Percentiles rank a stretch among this genome's conserved stretches.
Evolutionary conservation across 108 stramenopile genomes (phyloP).

Genomic region (Pseudonitzschia multistriata): DNA sequence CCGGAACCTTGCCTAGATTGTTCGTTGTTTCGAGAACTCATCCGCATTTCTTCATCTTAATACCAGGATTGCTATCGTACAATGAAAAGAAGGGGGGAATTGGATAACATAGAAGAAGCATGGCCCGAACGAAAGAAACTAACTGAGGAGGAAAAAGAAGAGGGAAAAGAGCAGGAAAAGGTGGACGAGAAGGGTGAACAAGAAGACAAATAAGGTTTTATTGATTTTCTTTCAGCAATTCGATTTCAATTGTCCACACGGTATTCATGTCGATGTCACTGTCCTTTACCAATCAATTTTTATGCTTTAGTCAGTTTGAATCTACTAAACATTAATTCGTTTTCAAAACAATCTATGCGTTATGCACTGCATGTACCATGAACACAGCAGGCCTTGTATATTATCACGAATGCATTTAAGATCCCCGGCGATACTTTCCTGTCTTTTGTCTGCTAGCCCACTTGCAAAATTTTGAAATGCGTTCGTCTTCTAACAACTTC

Average conservation of each 20-base stretch:
- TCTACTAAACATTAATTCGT: no score
- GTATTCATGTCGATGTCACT: no score
- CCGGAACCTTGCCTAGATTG: background rate
- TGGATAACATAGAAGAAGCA: background rate
- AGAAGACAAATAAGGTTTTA: background rate
- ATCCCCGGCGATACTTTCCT: conserved; percentile 48
- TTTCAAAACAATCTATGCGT: no score
- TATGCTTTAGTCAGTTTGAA: no score
- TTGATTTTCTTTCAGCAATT: no score
- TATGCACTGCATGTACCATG: no score
- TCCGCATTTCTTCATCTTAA: background rate
- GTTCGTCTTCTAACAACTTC: conserved; percentile 44
- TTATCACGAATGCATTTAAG: no score
- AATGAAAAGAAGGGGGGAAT: conserved; percentile 41
- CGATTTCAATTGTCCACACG: no score
- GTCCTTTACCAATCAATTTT: no score
- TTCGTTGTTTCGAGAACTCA: background rate
- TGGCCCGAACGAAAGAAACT: background rate
- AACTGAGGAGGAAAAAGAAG: background rate
- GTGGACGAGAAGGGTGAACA: background rate
- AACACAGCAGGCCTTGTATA: no score
- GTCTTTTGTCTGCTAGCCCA: conserved; percentile 66
- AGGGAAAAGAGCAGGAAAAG: background rate
- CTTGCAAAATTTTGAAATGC: conserved; percentile 62
- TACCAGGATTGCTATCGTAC: conserved; percentile 59